Conservation (phyloP, 176 grass and related monocot genomes). For the Olyra latifolia region DNA sequence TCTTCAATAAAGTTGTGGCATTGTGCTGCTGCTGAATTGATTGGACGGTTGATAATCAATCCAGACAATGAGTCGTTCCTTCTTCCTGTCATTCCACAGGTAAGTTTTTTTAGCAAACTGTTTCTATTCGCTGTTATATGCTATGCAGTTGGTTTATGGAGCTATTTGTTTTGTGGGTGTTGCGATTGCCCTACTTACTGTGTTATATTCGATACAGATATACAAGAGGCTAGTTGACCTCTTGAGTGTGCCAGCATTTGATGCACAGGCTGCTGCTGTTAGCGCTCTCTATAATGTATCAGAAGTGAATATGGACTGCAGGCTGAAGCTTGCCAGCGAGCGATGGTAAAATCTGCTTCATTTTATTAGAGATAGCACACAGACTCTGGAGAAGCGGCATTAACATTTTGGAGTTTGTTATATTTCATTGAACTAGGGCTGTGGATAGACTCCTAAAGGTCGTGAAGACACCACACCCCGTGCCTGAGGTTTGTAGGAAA, state of each 20-base stretch:
- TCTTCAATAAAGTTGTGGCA: slow-evolving; percentile 93
- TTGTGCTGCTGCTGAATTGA: slow-evolving; percentile 94
- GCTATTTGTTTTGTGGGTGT: background rate
- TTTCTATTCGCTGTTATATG: background rate
- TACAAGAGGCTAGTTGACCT: slow-evolving; percentile 91
- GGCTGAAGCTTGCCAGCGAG: slow-evolving; percentile 88
- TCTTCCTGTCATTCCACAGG: slow-evolving; percentile 73
- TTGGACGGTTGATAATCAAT: slow-evolving; percentile 96
- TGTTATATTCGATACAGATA: slow-evolving; percentile 51
- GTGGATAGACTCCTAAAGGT: slow-evolving; percentile 93
- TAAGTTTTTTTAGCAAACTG: slow-evolving; percentile 25
- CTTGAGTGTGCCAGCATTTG: slow-evolving; percentile 81
- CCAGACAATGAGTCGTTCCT: slow-evolving; percentile 95
- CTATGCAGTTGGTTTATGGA: slow-evolving; percentile 24
- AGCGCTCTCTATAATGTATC: slow-evolving; percentile 91
- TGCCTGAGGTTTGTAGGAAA: slow-evolving; percentile 86
- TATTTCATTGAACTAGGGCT: slow-evolving; percentile 63
- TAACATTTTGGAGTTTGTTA: background rate
- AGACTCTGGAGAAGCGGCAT: background rate
- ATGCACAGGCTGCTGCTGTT: slow-evolving; percentile 92
- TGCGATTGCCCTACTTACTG: slow-evolving; percentile 19
- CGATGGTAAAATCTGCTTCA: slow-evolving; percentile 58
- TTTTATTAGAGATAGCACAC: slow-evolving; percentile 15
- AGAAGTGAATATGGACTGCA: slow-evolving; percentile 95
- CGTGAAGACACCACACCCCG: slow-evolving; percentile 73